Evolutionary conservation across 192 early-diverging fungal species (phyloP), one percentile per base, ranked within the genome.

Genomic region (Coemansia sp.): DNA sequence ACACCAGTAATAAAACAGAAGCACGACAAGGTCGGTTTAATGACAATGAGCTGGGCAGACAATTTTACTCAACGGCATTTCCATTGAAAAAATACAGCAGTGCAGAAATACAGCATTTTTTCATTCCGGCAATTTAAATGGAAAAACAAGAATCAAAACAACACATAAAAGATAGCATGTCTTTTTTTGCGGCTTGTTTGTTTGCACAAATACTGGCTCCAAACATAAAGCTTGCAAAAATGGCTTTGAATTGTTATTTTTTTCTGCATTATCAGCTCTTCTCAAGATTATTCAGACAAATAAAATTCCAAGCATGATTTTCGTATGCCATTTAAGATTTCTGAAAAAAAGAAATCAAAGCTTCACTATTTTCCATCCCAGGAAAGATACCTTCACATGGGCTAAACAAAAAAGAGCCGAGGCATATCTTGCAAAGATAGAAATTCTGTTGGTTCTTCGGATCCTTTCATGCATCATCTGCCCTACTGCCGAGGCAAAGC

Each of bases 181-280:
- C 12, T 45, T 45, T 45, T 45, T 45, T 45, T 45, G 42, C 42
- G 42, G 42, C 42, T 45, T 45, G 42, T 45, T 45, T 45, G 42
- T 45, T 45, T 45, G 42, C 10, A 11, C 42, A 45, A 45, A 45
- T 45, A 45, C 42, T 11, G 42, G 42, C 42, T 3, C 3, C 42
- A 45, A 45, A 45, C 16, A 45, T 45, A 45, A 45, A 45, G 42
- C 3, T 45, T 14, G 3, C 2, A 45, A 45, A 45, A 45, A 45
- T 45, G 42, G 11, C 8, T 16, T 45, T 45, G 11, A 45, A 45
- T 14, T 45, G 11, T 45, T 38, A 38, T 38, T 38, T 38, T 38
- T 38, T 38, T 38, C 10, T 45, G 42, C 42, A 45, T 45, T 45
- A 45, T 45, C 16, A 16, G 42, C 42, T 45, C 42, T 45, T 7